phyloP scores from a whole-genome alignment of 2,329 filamentous ascomycete species.

The Aciculosporium take region DNA sequence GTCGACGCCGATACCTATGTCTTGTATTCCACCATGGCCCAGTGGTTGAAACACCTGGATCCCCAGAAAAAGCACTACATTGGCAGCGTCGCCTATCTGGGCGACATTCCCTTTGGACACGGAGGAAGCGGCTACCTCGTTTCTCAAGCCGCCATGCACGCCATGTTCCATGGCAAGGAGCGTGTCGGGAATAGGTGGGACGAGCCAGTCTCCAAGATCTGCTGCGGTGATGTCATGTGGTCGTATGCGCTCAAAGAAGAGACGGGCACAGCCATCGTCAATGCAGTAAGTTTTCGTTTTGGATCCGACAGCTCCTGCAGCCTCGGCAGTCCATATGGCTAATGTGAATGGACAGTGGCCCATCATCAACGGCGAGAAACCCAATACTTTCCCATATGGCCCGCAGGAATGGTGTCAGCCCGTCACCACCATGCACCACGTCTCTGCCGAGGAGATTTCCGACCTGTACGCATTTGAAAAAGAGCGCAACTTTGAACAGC shows the following conservation, averaged over 20 bases:
- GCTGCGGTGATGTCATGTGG: constrained; percentile 39
- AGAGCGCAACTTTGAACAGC: constrained; percentile 17
- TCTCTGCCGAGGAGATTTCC: constrained; percentile 34
- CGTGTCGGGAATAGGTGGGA: constrained; percentile 35
- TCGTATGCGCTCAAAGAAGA: constrained; percentile 30
- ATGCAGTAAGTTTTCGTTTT: constrained; percentile 22
- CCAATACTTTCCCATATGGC: constrained; percentile 32
- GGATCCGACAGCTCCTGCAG: background rate
- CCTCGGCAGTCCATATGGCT: background rate
- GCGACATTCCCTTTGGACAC: constrained; percentile 34
- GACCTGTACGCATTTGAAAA: constrained; percentile 38
- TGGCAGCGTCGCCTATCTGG: constrained; percentile 32
- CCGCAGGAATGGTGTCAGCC: constrained; percentile 40
- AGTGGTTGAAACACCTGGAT: constrained; percentile 32
- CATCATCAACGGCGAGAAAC: constrained; percentile 42
- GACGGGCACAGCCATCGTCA: constrained; percentile 25
- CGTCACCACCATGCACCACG: constrained; percentile 41
- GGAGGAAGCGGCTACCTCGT: constrained; percentile 42
- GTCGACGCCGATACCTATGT: constrained; percentile 46
- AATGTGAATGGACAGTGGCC: constrained; percentile 28
- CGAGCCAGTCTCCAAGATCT: constrained; percentile 22
- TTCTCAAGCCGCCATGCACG: constrained; percentile 36
- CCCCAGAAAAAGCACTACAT: constrained; percentile 31
- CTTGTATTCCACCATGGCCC: constrained; percentile 35
- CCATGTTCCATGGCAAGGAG: constrained; percentile 25